These are phyloP conservation scores for Amoebophrya sp. DNA, from an alignment of 169 alveolate species.

Conservation along the genomic window DNA sequence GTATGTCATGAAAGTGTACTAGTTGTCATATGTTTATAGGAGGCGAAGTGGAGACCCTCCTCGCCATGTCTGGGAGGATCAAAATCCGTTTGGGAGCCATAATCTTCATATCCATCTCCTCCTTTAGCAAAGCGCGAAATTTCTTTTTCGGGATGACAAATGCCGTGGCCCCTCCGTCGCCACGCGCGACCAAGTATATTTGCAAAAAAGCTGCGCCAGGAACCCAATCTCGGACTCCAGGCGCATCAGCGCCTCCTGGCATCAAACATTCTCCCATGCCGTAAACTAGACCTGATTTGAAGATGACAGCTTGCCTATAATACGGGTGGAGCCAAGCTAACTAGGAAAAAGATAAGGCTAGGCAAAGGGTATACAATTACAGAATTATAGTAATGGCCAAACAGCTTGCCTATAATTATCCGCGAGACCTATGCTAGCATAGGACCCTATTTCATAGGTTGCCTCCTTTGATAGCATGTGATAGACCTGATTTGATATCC, in stretches of 20 bases:
- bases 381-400: too few relatives aligned
- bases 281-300: background rate
- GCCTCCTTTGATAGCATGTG: background rate
- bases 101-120: background rate
- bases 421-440: too few relatives aligned
- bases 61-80: too few relatives aligned
- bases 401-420: too few relatives aligned
- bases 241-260: background rate
- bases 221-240: background rate
- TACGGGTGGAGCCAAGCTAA: too few relatives aligned
- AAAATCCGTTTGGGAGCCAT: too few relatives aligned
- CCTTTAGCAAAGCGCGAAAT: background rate
- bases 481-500: background rate
- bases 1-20: too few relatives aligned
- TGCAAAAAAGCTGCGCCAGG: background rate
- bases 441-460: background rate
- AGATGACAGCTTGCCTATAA: too few relatives aligned
- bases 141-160: background rate
- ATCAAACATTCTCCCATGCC: background rate
- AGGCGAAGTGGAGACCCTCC: too few relatives aligned
- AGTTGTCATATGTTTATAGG: too few relatives aligned
- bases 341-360: too few relatives aligned
- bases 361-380: too few relatives aligned
- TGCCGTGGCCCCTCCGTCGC: background rate
- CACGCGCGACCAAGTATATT: conserved; percentile 10